Evolutionary conservation across 2,329 filamentous ascomycete species (phyloP).

Genomic region (Nemania sp.): DNA sequence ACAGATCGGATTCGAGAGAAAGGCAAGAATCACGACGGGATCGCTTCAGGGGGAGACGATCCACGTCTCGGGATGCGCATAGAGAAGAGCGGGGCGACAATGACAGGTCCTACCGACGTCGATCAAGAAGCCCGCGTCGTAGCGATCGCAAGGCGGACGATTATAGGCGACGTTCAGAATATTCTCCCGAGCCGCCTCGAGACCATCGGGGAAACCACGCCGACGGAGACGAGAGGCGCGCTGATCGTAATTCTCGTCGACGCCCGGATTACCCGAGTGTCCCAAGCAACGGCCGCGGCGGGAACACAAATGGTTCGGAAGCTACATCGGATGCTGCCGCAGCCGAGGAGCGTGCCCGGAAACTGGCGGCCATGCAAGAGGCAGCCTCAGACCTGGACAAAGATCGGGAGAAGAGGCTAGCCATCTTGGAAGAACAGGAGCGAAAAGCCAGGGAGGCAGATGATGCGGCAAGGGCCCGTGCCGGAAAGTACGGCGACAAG

Average conservation of each 20-base stretch:
- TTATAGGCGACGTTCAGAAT: constrained; percentile 41
- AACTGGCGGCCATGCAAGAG: constrained; percentile 74
- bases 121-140: constrained; percentile 41
- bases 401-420: constrained; percentile 71
- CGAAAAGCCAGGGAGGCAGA: constrained; percentile 68
- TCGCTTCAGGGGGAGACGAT: constrained; percentile 30
- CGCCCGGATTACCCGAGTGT: constrained; percentile 25
- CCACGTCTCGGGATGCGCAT: constrained; percentile 27
- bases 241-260: constrained; percentile 36
- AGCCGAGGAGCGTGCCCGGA: constrained; percentile 63
- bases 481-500: constrained; percentile 64
- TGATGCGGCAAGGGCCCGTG: constrained; percentile 62
- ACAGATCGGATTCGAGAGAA: constrained; percentile 44
- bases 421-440: constrained; percentile 69
- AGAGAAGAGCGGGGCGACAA: constrained; percentile 21
- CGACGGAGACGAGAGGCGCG: constrained; percentile 30
- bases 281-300: constrained; percentile 31
- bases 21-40: constrained; percentile 31
- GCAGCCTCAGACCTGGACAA: constrained; percentile 71
- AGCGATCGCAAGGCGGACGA: constrained; percentile 38
- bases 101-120: constrained; percentile 36
- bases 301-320: constrained; percentile 25
- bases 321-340: constrained; percentile 22
- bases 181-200: constrained; percentile 34
- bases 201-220: constrained; percentile 31